Percentiles rank a stretch among this genome's conserved stretches.
Conservation (phyloP, 2,329 filamentous ascomycete species). For the Dactylellina drechsleri region DNA sequence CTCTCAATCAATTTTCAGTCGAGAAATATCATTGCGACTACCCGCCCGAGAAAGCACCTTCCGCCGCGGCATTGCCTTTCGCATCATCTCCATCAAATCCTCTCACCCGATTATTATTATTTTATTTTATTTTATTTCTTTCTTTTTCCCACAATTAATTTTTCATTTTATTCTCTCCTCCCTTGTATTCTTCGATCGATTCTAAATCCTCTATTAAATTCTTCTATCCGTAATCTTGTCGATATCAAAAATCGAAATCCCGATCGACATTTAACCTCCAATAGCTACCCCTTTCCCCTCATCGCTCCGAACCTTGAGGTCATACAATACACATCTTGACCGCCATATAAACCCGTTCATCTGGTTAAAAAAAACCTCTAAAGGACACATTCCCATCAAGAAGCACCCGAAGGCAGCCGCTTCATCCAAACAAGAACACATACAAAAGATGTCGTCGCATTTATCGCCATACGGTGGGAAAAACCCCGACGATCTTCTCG, state of each 20-base stretch:
- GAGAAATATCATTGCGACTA: neutral
- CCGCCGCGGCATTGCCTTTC: slow-evolving; percentile 21
- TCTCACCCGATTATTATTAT: slow-evolving; percentile 31
- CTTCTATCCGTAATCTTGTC: no score
- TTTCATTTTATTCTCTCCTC: neutral
- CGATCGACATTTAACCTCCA: no score
- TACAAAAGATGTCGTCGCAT: slow-evolving; percentile 42
- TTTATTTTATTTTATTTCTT: neutral
- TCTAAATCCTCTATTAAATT: neutral
- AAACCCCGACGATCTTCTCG: slow-evolving; percentile 51
- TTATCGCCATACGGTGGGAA: slow-evolving; percentile 51
- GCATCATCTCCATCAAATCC: slow-evolving; percentile 36
- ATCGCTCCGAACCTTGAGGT: neutral
- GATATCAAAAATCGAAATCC: no score
- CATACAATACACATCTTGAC: neutral
- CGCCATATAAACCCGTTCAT: neutral
- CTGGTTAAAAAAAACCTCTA: neutral
- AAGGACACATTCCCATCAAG: neutral
- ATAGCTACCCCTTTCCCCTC: no score
- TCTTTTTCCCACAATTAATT: neutral
- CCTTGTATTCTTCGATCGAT: neutral
- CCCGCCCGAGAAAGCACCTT: slow-evolving; percentile 28
- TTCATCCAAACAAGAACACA: slow-evolving; percentile 6
- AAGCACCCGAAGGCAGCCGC: neutral
- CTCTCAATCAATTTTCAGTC: slow-evolving; percentile 13